These are phyloP conservation scores for Somion occarium DNA, from an alignment of 1,284 basidiomycete species.

Conservation along the genomic window DNA sequence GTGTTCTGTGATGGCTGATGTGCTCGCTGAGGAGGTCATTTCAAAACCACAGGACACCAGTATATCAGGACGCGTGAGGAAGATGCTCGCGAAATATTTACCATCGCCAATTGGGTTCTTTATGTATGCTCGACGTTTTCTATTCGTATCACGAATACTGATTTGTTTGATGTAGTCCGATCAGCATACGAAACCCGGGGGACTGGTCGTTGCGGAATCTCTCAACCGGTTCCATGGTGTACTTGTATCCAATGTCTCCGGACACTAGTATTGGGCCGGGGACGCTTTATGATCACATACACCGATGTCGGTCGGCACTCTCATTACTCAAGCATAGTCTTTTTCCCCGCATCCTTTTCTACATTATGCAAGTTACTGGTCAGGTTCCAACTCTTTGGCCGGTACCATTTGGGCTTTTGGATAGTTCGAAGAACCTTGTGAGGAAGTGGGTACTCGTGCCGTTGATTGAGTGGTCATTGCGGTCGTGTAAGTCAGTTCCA, in stretches of 20 bases:
- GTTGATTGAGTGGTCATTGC: slow-evolving; percentile 15
- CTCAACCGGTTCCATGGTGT: slow-evolving; percentile 22
- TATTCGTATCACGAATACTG: not conserved
- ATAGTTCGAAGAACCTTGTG: slow-evolving; percentile 10
- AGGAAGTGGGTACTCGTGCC: slow-evolving; percentile 18
- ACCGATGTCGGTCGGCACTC: slow-evolving; percentile 23
- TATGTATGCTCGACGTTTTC: slow-evolving; percentile 18
- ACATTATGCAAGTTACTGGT: slow-evolving; percentile 21
- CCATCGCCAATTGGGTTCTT: slow-evolving; percentile 23
- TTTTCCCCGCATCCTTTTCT: slow-evolving; percentile 21
- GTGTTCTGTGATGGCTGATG: slow-evolving; percentile 27
- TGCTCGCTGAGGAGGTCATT: slow-evolving; percentile 18
- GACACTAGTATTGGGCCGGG: slow-evolving; percentile 10
- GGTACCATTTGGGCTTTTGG: slow-evolving; percentile 20
- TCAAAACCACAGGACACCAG: slow-evolving; percentile 11
- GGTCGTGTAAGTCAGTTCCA: slow-evolving; percentile 20
- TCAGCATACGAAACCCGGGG: slow-evolving; percentile 22
- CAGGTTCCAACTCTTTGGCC: slow-evolving; percentile 23
- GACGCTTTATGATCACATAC: slow-evolving; percentile 20
- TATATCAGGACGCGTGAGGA: slow-evolving; percentile 12
- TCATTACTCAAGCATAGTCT: slow-evolving; percentile 26
- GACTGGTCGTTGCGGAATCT: slow-evolving; percentile 27
- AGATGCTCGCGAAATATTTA: slow-evolving; percentile 13
- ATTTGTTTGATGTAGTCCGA: slow-evolving; percentile 14
- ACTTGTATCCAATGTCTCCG: slow-evolving; percentile 17